These are phyloP conservation scores for Karstenula rhodostoma DNA, from an alignment of 2,329 filamentous ascomycete genomes.

Conservation along the genomic window DNA sequence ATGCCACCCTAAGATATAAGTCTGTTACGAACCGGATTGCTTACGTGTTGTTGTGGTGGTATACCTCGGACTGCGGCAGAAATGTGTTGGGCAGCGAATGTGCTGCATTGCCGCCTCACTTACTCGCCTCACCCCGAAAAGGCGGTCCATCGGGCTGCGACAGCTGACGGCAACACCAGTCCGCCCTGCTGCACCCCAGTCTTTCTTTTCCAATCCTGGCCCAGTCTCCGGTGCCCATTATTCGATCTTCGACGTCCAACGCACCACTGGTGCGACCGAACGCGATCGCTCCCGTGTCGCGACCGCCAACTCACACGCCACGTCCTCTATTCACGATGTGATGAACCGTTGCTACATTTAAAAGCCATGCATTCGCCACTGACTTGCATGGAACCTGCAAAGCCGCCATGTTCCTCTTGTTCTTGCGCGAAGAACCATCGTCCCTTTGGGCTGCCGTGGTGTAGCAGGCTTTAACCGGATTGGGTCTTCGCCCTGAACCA, in stretches of 20 bases:
- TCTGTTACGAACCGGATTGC: background rate
- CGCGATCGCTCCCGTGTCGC: constrained; percentile 9
- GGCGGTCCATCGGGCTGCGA: constrained; percentile 12
- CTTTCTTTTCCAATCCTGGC: background rate
- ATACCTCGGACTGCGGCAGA: constrained; percentile 1
- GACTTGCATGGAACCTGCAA: constrained; percentile 10
- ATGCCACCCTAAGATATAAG: background rate
- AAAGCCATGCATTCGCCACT: constrained; percentile 17
- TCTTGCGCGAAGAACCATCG: background rate
- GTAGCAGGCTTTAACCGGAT: constrained; percentile 15
- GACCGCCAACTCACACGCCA: constrained; percentile 14
- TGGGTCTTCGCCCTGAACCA: constrained; percentile 14
- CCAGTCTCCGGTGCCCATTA: background rate
- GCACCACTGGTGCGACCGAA: constrained; percentile 1
- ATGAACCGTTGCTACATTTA: background rate
- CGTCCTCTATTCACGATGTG: background rate
- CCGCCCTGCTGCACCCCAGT: constrained; percentile 11
- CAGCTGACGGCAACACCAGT: constrained; percentile 6
- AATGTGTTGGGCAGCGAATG: constrained; percentile 13
- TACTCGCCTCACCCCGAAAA: constrained; percentile 15
- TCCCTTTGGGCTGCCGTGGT: constrained; percentile 12
- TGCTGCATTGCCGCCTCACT: constrained; percentile 18
- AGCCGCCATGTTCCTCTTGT: background rate
- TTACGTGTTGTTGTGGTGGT: background rate
- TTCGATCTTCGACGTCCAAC: background rate